These are phyloP conservation scores for Lomentospora prolificans DNA, from an alignment of 2,329 filamentous ascomycete species.

Conservation along the genomic window DNA sequence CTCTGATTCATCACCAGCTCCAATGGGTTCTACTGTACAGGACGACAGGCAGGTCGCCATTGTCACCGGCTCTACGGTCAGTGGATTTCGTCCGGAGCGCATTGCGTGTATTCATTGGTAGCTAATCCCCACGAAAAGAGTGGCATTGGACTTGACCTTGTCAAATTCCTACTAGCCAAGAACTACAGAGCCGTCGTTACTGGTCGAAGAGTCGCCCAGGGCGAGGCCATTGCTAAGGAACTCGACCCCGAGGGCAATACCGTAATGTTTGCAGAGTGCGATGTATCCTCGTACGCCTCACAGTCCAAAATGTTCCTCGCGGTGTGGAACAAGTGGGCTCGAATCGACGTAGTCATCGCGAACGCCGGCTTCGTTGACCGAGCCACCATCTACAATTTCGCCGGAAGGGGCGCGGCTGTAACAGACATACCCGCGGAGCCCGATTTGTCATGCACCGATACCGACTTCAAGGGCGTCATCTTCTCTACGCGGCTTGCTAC, in stretches of 20 bases:
- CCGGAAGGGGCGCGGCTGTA: slow-evolving; percentile 10
- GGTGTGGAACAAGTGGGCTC: slow-evolving; percentile 31
- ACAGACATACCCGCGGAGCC: slow-evolving; percentile 30
- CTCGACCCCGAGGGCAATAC: slow-evolving; percentile 24
- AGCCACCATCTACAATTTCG: slow-evolving; percentile 31
- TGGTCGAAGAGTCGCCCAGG: slow-evolving; percentile 17
- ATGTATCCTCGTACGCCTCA: slow-evolving; percentile 35
- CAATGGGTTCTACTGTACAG: slow-evolving; percentile 1
- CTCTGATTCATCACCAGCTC: too few relatives aligned
- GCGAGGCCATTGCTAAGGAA: slow-evolving; percentile 19
- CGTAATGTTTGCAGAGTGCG: slow-evolving; percentile 31
- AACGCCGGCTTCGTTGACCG: slow-evolving; percentile 41
- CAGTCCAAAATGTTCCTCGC: slow-evolving; percentile 31
- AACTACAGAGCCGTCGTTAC: slow-evolving; percentile 25
- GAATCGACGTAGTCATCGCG: slow-evolving; percentile 36
- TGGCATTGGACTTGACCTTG: slow-evolving; percentile 34
- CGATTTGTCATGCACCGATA: slow-evolving; percentile 33
- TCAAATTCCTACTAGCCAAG: slow-evolving; percentile 18
- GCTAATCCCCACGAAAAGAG: slow-evolving; percentile 23
- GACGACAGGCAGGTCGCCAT: slow-evolving; percentile 23
- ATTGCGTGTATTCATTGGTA: neutral
- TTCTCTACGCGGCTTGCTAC: slow-evolving; percentile 38
- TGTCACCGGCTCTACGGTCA: slow-evolving; percentile 28
- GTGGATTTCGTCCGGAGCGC: slow-evolving; percentile 13
- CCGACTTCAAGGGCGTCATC: slow-evolving; percentile 40